These are phyloP conservation scores for Closterium sp. DNA, from an alignment of 139 green algal species.

Conservation along the genomic window DNA sequence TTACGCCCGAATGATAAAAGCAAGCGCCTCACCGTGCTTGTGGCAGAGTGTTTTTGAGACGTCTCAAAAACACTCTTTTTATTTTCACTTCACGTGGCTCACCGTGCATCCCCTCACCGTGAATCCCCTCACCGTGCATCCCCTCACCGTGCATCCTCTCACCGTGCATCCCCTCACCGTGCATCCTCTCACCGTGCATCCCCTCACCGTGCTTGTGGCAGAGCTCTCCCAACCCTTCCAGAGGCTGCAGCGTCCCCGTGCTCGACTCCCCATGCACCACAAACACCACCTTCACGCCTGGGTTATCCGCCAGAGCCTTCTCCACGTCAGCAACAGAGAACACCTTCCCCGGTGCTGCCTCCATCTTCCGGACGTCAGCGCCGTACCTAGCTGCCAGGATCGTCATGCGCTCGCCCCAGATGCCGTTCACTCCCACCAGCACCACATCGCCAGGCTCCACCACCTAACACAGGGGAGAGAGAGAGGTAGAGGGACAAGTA, in stretches of 20 bases:
- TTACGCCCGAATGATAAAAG: no score
- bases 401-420: constrained; percentile 85
- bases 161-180: no score
- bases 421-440: constrained; percentile 62
- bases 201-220: constrained; percentile 68
- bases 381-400: constrained; percentile 81
- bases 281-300: constrained; percentile 40
- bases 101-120: no score
- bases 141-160: no score
- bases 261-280: constrained; percentile 74
- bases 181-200: no score
- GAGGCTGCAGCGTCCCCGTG: constrained; percentile 70
- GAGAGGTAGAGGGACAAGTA: no score
- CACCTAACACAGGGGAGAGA: neutral
- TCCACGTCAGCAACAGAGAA: constrained; percentile 62
- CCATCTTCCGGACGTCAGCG: constrained; percentile 73
- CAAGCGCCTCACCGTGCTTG: no score
- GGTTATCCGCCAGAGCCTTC: constrained; percentile 27
- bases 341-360: constrained; percentile 66
- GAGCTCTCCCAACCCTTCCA: constrained; percentile 75
- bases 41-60: no score
- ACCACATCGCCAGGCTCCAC: constrained; percentile 83
- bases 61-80: no score
- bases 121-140: no score
- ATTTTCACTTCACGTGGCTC: no score